Evolutionary conservation across 208 protist species (phyloP).

Genomic region (Leptomonas pyrrhocoris): DNA sequence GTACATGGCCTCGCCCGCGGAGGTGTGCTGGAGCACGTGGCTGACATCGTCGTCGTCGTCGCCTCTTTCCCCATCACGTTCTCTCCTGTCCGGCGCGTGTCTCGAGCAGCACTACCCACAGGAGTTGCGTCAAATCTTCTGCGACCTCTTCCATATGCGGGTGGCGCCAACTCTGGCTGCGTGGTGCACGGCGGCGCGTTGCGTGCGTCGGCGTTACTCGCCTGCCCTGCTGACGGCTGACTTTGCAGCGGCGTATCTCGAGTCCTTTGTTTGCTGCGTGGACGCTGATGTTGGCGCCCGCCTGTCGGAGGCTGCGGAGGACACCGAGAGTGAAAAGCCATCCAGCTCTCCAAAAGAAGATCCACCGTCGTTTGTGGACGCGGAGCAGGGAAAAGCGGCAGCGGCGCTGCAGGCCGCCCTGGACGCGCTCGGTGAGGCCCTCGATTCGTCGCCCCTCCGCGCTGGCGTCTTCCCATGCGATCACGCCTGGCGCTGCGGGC

Average conservation of each 20-base stretch:
- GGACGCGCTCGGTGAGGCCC: constrained; percentile 4
- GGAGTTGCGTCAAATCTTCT: constrained; percentile 21
- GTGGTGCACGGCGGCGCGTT: constrained; percentile 44
- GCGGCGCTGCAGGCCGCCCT: constrained; percentile 12
- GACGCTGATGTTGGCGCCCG: constrained; percentile 33
- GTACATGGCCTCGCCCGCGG: constrained; percentile 40
- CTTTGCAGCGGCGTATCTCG: constrained; percentile 32
- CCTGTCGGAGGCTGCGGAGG: constrained; percentile 4
- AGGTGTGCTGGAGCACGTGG: constrained; percentile 57
- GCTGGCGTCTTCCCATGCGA: constrained; percentile 38
- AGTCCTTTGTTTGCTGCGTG: constrained; percentile 39
- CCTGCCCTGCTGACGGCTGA: constrained; percentile 10
- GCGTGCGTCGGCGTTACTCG: constrained; percentile 13
- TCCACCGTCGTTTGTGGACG: not conserved
- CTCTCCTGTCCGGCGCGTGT: constrained; percentile 12
- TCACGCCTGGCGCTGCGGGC: constrained; percentile 40
- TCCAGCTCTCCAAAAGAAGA: too few species aligned
- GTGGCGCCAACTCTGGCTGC: constrained; percentile 36
- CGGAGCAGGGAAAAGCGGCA: not conserved
- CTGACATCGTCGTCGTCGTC: constrained; percentile 2
- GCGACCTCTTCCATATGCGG: constrained; percentile 35
- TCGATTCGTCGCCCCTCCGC: constrained; percentile 9
- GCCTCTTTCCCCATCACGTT: not conserved
- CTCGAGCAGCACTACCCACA: constrained; percentile 31
- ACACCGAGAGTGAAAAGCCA: too few species aligned